These are phyloP conservation scores for Sicyos baderoa DNA, from an alignment of 306 rosid genomes.

Conservation along the genomic window DNA sequence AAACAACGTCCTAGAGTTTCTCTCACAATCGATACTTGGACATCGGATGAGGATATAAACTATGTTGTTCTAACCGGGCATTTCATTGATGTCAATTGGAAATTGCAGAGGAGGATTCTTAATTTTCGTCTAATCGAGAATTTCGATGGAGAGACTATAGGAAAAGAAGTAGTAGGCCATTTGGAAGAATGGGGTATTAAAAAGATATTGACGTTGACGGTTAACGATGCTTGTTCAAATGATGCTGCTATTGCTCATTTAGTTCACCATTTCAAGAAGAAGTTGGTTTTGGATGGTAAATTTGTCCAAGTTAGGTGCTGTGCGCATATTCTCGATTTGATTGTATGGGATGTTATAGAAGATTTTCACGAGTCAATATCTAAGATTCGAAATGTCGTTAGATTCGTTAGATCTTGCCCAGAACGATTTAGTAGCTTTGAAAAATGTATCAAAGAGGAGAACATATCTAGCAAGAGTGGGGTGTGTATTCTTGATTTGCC, in stretches of 20 bases:
- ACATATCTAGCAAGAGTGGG: not conserved
- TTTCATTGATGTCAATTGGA: slow-evolving; percentile 1
- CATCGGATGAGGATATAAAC: not conserved
- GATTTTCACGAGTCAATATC: not conserved
- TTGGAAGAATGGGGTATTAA: not conserved
- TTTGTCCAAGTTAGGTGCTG: not conserved
- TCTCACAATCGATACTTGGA: slow-evolving; percentile 9
- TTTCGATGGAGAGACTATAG: not conserved
- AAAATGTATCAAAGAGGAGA: slow-evolving; percentile 1
- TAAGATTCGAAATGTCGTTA: not conserved
- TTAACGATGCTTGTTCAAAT: not conserved
- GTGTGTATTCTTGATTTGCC: slow-evolving; percentile 3
- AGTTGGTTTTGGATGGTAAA: not conserved
- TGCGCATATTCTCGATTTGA: not conserved
- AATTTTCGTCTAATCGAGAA: not conserved
- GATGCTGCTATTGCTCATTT: not conserved
- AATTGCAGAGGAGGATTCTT: slow-evolving; percentile 9
- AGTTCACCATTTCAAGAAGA: not conserved
- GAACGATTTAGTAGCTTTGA: not conserved
- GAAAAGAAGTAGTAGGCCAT: not conserved
- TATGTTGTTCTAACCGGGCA: not conserved
- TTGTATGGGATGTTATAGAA: not conserved
- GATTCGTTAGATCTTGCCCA: not conserved
- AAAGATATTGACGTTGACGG: not conserved
- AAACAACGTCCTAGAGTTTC: not conserved